Evolutionary conservation across 768 basidiomycete species (phyloP).

Genomic region (Suillus luteus): DNA sequence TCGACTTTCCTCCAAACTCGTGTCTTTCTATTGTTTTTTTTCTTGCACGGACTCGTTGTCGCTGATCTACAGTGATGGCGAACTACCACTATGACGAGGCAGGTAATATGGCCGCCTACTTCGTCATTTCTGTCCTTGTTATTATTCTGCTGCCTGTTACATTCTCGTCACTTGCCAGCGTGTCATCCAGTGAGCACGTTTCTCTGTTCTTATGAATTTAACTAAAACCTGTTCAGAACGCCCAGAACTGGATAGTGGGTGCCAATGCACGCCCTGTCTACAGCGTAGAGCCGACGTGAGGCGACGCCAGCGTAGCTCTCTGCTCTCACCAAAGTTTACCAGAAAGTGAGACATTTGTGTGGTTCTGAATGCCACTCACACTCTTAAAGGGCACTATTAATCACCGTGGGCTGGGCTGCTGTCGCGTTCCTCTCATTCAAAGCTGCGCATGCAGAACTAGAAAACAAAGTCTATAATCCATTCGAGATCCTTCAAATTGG

Average conservation of each 20-base stretch:
- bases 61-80: conserved; percentile 52
- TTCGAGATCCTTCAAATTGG: conserved; percentile 89
- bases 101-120: conserved; percentile 87
- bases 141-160: conserved; percentile 83
- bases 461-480: conserved; percentile 84
- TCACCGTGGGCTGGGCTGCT: conserved; percentile 72
- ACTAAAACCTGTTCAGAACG: conserved; percentile 34
- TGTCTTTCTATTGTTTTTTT: background rate
- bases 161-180: conserved; percentile 44
- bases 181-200: conserved; percentile 45
- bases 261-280: conserved; percentile 63
- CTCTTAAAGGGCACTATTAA: conserved; percentile 53
- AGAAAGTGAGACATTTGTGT: conserved; percentile 45
- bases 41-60: background rate
- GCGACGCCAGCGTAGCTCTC: conserved; percentile 46
- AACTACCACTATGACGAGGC: conserved; percentile 86
- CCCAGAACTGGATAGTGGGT: conserved; percentile 43
- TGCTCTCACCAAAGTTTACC: conserved; percentile 50
- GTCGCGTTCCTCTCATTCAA: conserved; percentile 71
- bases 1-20: conserved; percentile 14
- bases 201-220: background rate
- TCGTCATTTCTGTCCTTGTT: conserved; percentile 86
- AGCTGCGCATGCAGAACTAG: conserved; percentile 52
- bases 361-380: conserved; percentile 12
- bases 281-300: conserved; percentile 51